Base-by-base conservation (phyloP, 1,284 basidiomycete species). In the Moesziomyces aphidis region DNA sequence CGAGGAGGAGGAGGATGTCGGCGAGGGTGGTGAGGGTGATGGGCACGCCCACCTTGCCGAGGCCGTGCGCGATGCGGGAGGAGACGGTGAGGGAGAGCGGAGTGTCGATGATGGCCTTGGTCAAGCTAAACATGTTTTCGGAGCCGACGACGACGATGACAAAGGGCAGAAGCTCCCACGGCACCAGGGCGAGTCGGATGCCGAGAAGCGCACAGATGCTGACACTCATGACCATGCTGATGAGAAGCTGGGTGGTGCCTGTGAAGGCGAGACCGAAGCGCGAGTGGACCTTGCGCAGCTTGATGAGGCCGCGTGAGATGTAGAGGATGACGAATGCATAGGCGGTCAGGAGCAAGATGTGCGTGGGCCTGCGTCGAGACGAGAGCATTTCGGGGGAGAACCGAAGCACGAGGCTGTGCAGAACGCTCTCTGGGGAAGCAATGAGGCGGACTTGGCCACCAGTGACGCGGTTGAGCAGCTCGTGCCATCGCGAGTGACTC, bases 121-220 rank as follows among this genome's bases (percentile, higher is more conserved):
- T 93, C 81, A 99, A 87, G 78, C 91, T 92, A 83, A 94, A 93
- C 95, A 98, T 98, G 81, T 97, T 97, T 86, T 98, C 96, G 2
- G 94, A 92, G 10, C 96, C 96, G 21, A 97, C 93, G 75, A 98
- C 95, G 19, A 95, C 90, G 53, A 99, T 94, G 51, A 97, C 92
- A 69, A 98, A 93, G 0, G 95, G 95, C 57, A 98, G 88, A 43
- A 97, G 86, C 81, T 88, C 88, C 93, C 92, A 94, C 31, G 93
- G 94, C 22, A 95, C 92, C 88, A 94, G 90, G 0, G 91, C 93
- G 9, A 95, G 89, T 67, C 90, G 91, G 85, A 94, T 92, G 1
- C 93, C 92, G 49, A 91, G 89, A 22, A 95, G 87, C 21, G 93
- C 92, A 79, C 93, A 94, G 44, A 97, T 91, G 82, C 92, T 95